phyloP scores from a whole-genome alignment of 805 yeast genomes.

The Clavispora fructus region DNA sequence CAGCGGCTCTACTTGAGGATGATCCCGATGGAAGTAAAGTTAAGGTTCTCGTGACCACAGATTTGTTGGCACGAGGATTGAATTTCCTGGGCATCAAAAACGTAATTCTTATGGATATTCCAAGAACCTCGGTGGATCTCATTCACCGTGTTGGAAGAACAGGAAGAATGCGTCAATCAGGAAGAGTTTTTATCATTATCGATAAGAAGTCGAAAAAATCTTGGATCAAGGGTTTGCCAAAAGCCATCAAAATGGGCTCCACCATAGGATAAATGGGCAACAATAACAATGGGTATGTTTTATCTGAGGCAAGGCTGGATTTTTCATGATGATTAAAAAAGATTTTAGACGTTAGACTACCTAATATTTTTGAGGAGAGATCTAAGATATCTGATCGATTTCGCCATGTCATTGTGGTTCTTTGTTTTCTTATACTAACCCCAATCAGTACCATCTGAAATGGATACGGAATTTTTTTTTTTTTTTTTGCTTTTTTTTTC shows the following conservation, averaged over 20 bases:
- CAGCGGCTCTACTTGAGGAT: conserved; percentile 44
- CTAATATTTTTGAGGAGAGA: conserved; percentile 29
- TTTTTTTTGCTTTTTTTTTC: conserved; percentile 1
- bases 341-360: conserved; percentile 41
- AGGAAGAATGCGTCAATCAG: conserved; percentile 85
- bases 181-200: conserved; percentile 78
- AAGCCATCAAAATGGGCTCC: conserved; percentile 51
- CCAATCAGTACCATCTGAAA: not conserved
- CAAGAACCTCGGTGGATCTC: conserved; percentile 77
- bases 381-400: conserved; percentile 24
- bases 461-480: not conserved
- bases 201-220: conserved; percentile 63
- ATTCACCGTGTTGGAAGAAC: conserved; percentile 93
- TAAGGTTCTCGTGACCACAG: conserved; percentile 81
- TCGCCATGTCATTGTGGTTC: not conserved
- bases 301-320: not conserved
- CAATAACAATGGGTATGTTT: conserved; percentile 8
- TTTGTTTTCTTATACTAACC: conserved; percentile 3
- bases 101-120: conserved; percentile 80
- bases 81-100: conserved; percentile 80
- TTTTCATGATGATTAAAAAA: conserved; percentile 28
- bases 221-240: conserved; percentile 80
- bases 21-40: conserved; percentile 30
- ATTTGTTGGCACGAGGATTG: conserved; percentile 83
- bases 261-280: conserved; percentile 21